These are phyloP conservation scores for Microcera coccophila DNA, from an alignment of 2,329 filamentous ascomycete species.

Conservation along the genomic window DNA sequence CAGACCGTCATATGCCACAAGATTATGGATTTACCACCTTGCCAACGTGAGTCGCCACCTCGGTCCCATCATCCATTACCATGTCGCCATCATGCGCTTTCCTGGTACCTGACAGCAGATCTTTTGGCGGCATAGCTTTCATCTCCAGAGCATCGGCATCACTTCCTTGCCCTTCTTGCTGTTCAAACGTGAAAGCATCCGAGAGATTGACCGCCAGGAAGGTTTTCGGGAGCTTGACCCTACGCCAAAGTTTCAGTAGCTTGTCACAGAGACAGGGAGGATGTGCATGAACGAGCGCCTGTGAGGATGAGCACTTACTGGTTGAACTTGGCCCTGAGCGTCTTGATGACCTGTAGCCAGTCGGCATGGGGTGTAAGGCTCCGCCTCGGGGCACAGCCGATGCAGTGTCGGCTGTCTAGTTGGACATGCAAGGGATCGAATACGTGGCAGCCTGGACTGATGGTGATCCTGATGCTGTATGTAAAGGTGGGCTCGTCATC, in stretches of 20 bases:
- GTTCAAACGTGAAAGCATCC: slow-evolving; percentile 58
- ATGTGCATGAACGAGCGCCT: not conserved
- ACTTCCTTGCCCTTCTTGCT: slow-evolving; percentile 48
- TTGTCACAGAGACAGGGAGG: slow-evolving; percentile 12
- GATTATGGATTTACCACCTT: slow-evolving; percentile 20
- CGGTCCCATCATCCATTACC: slow-evolving; percentile 12
- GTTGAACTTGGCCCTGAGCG: slow-evolving; percentile 88
- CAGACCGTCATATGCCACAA: slow-evolving; percentile 8
- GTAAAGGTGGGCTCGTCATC: slow-evolving; percentile 70
- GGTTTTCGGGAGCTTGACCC: slow-evolving; percentile 63
- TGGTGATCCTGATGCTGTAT: slow-evolving; percentile 94
- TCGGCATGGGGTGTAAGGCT: slow-evolving; percentile 88
- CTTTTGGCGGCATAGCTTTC: slow-evolving; percentile 36
- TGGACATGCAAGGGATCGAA: slow-evolving; percentile 96
- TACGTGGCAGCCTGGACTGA: slow-evolving; percentile 92
- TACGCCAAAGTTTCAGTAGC: slow-evolving; percentile 31
- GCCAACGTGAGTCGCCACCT: slow-evolving; percentile 7
- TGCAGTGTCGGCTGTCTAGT: slow-evolving; percentile 93
- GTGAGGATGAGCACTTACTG: slow-evolving; percentile 56
- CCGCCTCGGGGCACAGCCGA: slow-evolving; percentile 85
- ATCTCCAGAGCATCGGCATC: slow-evolving; percentile 49
- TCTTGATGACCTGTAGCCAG: slow-evolving; percentile 97
- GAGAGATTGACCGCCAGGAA: slow-evolving; percentile 63
- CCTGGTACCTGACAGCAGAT: slow-evolving; percentile 20
- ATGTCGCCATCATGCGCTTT: slow-evolving; percentile 11